These are phyloP conservation scores for Mitragyna speciosa DNA, from an alignment of 257 asterid species.

Conservation along the genomic window DNA sequence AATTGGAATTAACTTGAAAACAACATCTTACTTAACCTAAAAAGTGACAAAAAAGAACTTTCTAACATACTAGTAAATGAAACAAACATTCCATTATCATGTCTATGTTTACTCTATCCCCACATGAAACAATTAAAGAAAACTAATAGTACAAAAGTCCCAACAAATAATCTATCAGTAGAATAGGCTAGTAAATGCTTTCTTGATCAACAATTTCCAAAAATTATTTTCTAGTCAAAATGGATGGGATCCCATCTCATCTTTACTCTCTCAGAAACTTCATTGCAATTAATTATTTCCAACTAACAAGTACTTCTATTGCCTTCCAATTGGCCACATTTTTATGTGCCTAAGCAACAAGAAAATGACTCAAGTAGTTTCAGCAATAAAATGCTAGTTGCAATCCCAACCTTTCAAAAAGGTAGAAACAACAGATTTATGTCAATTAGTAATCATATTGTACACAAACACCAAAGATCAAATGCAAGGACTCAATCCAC, in stretches of 20 bases:
- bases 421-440: background rate
- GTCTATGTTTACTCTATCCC: no score
- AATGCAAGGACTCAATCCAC: background rate
- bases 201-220: background rate
- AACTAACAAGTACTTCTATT: background rate
- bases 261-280: background rate
- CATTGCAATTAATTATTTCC: background rate
- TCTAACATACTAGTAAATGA: no score
- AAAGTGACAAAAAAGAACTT: background rate
- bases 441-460: background rate
- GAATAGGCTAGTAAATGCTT: background rate
- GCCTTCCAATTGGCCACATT: background rate
- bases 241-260: background rate
- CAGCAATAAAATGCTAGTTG: background rate
- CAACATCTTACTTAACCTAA: background rate
- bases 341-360: background rate
- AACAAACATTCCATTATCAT: no score
- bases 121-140: no score
- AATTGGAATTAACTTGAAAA: background rate
- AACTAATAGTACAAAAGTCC: no score
- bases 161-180: no score
- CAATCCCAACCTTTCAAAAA: background rate
- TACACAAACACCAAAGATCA: no score
- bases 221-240: background rate
- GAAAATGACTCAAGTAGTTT: background rate